Conservation (phyloP, 164 flowering plant genomes). For the Vitis riparia region DNA sequence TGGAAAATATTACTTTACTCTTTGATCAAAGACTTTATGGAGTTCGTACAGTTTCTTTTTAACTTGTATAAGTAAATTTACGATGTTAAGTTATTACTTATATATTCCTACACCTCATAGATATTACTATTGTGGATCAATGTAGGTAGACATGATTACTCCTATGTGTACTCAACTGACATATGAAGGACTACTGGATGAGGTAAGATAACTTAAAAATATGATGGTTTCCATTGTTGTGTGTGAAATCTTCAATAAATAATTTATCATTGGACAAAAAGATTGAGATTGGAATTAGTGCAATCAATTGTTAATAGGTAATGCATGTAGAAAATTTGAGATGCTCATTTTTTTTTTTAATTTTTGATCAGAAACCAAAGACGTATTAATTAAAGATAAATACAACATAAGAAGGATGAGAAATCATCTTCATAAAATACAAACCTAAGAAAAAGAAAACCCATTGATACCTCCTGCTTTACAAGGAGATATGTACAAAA, state of each 20-base stretch:
- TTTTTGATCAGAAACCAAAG: too few relatives aligned
- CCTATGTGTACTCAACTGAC: conserved; percentile 95
- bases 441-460: too few relatives aligned
- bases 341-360: background rate
- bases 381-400: too few relatives aligned
- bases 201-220: conserved; percentile 42
- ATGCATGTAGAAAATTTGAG: background rate
- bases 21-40: too few relatives aligned
- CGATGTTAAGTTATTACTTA: background rate
- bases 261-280: background rate
- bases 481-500: too few relatives aligned
- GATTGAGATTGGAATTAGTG: background rate
- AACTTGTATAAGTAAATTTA: background rate
- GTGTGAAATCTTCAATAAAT: background rate
- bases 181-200: conserved; percentile 95
- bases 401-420: too few relatives aligned
- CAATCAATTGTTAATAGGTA: background rate
- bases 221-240: background rate
- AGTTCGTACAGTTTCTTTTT: too few relatives aligned
- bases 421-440: too few relatives aligned
- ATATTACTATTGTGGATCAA: background rate
- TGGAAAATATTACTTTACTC: too few relatives aligned
- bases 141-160: conserved; percentile 97
- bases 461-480: too few relatives aligned
- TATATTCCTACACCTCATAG: background rate